Percentiles rank a stretch among this genome's conserved stretches.
These are phyloP conservation scores for Scedosporium dehoogii DNA, from an alignment of 2,329 filamentous ascomycete genomes.

Conservation along the genomic window DNA sequence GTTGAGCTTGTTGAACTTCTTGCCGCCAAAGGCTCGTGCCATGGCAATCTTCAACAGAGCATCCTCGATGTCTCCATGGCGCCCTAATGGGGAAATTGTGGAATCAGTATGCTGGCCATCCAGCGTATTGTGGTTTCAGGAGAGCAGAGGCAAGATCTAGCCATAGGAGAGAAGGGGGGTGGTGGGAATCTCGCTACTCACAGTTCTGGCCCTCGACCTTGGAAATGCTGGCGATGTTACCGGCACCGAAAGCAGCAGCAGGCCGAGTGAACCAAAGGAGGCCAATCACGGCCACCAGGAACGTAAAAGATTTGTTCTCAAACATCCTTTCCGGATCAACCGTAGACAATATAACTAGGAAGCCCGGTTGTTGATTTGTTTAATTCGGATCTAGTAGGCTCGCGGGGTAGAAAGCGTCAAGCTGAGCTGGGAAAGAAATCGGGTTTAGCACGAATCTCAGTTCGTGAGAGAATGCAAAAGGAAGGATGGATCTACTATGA, in stretches of 20 bases:
- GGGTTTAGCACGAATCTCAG: background rate
- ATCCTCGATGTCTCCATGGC: constrained; percentile 90
- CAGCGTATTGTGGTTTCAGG: background rate
- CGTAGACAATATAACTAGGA: background rate
- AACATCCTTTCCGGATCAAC: constrained; percentile 28
- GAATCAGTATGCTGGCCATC: background rate
- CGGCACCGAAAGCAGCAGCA: constrained; percentile 71
- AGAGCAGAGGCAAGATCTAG: constrained; percentile 7
- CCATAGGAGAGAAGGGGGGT: background rate
- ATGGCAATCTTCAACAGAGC: constrained; percentile 63
- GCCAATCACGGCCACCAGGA: constrained; percentile 46
- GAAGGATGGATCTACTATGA: background rate
- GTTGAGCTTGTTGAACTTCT: constrained; percentile 82
- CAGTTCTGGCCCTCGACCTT: constrained; percentile 78
- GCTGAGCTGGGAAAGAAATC: background rate
- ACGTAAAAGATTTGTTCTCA: constrained; percentile 34
- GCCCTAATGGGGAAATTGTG: constrained; percentile 39
- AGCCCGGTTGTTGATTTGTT: background rate
- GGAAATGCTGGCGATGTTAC: constrained; percentile 75
- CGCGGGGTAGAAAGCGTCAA: background rate
- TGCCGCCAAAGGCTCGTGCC: constrained; percentile 43
- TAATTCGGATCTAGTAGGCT: background rate
- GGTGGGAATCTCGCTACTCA: constrained; percentile 23
- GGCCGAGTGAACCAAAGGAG: constrained; percentile 59
- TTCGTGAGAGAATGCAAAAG: background rate